Percentiles rank a stretch among this genome's conserved stretches.
phyloP scores from a whole-genome alignment of 2,329 filamentous ascomycete species.

The Akanthomyces dipterigenus region DNA sequence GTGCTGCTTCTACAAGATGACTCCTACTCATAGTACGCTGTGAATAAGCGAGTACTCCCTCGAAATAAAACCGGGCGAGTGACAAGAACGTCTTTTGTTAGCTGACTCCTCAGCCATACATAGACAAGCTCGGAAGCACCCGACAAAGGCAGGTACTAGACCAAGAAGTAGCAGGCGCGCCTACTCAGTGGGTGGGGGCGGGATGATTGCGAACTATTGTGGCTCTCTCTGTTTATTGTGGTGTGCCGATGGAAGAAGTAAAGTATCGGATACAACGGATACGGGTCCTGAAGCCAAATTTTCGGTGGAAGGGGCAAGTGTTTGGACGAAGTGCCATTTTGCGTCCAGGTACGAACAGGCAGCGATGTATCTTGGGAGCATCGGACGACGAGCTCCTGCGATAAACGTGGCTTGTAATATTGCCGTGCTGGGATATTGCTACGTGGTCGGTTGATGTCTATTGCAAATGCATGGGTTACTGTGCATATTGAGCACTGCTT shows the following conservation, averaged over 20 bases:
- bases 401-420: background rate
- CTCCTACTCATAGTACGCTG: no score
- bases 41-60: background rate
- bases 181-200: background rate
- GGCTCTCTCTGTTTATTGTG: background rate
- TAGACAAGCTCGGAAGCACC: slow-evolving; percentile 3
- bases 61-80: background rate
- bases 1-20: background rate
- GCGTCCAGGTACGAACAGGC: background rate
- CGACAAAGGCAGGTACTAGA: background rate
- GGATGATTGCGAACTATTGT: background rate
- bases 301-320: no score
- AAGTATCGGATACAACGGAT: slow-evolving; percentile 1
- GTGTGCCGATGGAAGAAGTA: background rate
- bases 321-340: background rate
- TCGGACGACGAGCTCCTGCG: background rate
- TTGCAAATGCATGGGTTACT: background rate
- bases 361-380: background rate
- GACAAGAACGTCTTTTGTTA: background rate
- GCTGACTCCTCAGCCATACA: background rate
- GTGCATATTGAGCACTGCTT: background rate
- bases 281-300: no score
- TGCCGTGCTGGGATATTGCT: background rate
- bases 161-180: slow-evolving; percentile 3
- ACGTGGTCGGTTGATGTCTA: background rate